These are phyloP conservation scores for Fennellomyces sp. DNA, from an alignment of 371 early-diverging fungal species.

Conservation along the genomic window DNA sequence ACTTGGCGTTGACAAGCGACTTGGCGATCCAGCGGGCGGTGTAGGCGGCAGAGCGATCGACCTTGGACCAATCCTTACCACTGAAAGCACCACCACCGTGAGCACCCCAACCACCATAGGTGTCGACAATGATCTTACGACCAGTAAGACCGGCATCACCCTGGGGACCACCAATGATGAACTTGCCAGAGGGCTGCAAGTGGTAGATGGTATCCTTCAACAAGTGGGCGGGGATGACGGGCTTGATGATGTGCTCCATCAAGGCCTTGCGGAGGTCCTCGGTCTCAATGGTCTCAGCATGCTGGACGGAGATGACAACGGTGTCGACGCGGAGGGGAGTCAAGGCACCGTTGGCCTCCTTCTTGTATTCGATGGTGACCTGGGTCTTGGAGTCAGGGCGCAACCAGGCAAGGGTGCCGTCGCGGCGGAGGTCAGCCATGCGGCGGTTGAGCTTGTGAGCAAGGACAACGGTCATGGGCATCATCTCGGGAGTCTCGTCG, in stretches of 20 bases:
- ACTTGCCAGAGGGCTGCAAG: conserved; percentile 98
- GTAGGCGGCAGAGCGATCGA: conserved; percentile 99
- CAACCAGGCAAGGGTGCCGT: conserved; percentile 90
- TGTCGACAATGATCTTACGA: conserved; percentile 99
- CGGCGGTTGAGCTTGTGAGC: conserved; percentile 97
- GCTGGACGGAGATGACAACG: conserved; percentile 98
- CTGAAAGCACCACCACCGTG: conserved; percentile 99
- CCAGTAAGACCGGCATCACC: conserved; percentile 99
- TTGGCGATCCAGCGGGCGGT: conserved; percentile 99
- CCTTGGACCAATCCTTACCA: conserved; percentile 99
- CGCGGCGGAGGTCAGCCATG: conserved; percentile 94
- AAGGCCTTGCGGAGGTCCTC: conserved; percentile 88
- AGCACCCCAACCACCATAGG: conserved; percentile 96
- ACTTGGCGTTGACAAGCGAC: conserved; percentile 92
- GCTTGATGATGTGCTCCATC: conserved; percentile 92
- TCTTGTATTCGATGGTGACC: conserved; percentile 99
- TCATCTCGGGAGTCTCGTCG: conserved; percentile 99
- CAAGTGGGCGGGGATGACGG: conserved; percentile 93
- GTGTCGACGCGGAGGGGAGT: conserved; percentile 97
- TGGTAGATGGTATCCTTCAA: conserved; percentile 95
- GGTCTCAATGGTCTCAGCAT: conserved; percentile 86
- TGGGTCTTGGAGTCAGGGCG: conserved; percentile 99
- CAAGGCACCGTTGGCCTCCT: conserved; percentile 85
- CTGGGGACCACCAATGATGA: conserved; percentile 99
- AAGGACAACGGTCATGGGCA: conserved; percentile 96